Evolutionary conservation across 495 filamentous ascomycete genomes (phyloP).

Genomic region (Hypoxylon crocopeplum): DNA sequence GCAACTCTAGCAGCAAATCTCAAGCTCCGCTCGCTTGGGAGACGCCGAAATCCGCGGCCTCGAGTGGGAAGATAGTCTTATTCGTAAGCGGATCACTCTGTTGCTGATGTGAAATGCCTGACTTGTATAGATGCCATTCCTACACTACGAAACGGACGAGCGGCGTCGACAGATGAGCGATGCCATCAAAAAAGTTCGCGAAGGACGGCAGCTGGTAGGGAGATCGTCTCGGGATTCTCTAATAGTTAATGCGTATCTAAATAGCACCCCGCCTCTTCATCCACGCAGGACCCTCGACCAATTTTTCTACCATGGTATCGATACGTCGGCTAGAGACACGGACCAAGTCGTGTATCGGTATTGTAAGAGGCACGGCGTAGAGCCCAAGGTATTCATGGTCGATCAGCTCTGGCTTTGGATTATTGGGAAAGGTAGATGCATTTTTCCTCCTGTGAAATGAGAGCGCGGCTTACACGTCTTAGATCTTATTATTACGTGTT

Average conservation of each 20-base stretch:
- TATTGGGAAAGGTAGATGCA: slow-evolving; percentile 55
- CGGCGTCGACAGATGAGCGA: slow-evolving; percentile 65
- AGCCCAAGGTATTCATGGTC: slow-evolving; percentile 76
- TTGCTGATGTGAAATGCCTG: not conserved
- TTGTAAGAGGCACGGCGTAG: slow-evolving; percentile 52
- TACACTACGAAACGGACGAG: slow-evolving; percentile 69
- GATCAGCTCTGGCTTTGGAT: slow-evolving; percentile 79
- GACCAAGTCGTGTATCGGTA: slow-evolving; percentile 78
- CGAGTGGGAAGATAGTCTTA: slow-evolving; percentile 60
- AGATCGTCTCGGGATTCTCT: slow-evolving; percentile 61
- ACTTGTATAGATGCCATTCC: slow-evolving; percentile 64
- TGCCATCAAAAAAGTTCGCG: slow-evolving; percentile 58
- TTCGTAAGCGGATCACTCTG: slow-evolving; percentile 48
- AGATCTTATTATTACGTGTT: slow-evolving; percentile 69
- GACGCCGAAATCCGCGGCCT: slow-evolving; percentile 25
- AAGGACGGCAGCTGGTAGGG: slow-evolving; percentile 22
- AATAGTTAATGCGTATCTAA: slow-evolving; percentile 68
- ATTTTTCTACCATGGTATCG: slow-evolving; percentile 75
- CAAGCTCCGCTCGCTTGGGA: slow-evolving; percentile 35
- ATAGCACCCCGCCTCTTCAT: slow-evolving; percentile 64
- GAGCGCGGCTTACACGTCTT: slow-evolving; percentile 7
- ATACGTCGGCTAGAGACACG: slow-evolving; percentile 67
- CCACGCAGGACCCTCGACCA: slow-evolving; percentile 74
- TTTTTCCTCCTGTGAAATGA: not conserved
- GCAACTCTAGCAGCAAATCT: slow-evolving; percentile 15